Evolutionary conservation across 257 asterid genomes (phyloP).

Genomic region (Paraleonurus japonicus): DNA sequence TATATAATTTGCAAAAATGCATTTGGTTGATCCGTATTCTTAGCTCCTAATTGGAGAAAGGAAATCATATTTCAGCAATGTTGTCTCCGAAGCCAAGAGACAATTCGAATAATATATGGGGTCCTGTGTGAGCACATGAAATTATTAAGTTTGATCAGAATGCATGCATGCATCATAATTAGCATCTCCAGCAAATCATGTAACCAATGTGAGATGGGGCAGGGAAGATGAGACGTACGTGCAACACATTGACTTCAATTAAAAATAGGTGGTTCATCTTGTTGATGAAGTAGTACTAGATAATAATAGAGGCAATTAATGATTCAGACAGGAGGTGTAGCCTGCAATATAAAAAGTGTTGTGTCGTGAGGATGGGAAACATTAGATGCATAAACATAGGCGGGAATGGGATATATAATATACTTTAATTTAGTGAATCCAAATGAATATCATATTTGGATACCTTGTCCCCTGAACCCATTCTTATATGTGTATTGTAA

Average conservation of each 20-base stretch:
- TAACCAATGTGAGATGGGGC: background rate
- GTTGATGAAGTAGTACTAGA: too few species aligned
- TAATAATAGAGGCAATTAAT: too few species aligned
- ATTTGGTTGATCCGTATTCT: background rate
- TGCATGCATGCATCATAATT: background rate
- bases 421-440: too few species aligned
- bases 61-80: background rate
- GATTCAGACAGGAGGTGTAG: background rate
- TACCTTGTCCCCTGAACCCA: too few species aligned
- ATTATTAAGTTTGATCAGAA: background rate
- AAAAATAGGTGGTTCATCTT: too few species aligned
- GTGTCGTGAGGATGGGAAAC: slow-evolving; percentile 21
- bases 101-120: slow-evolving; percentile 4
- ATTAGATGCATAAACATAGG: slow-evolving; percentile 16
- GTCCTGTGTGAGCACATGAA: background rate
- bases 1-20: background rate
- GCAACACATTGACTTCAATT: background rate
- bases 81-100: background rate
- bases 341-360: background rate
- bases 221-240: background rate
- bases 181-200: background rate
- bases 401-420: too few species aligned
- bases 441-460: too few species aligned
- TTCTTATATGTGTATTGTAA: too few species aligned
- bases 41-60: too few species aligned